Evolutionary conservation across 768 basidiomycete genomes (phyloP), one percentile per base, ranked within the genome.

Genomic region (Leccinum incarnatum): DNA sequence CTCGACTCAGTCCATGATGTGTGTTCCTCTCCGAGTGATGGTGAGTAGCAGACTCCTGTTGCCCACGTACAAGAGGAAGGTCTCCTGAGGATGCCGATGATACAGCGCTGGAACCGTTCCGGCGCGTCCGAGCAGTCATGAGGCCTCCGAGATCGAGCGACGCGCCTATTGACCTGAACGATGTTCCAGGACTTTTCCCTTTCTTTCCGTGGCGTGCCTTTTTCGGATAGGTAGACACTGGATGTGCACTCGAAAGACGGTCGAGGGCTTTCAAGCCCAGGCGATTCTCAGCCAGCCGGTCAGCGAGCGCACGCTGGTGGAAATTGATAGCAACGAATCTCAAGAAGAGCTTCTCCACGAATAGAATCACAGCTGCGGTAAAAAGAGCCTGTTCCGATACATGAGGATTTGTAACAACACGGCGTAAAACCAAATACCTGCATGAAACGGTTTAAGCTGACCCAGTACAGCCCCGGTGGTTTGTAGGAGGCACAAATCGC

Each of bases 301-400:
- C 89, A 10, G 87, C 84, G 21, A 91, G 81, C 2, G 89, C 88
- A 56, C 82, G 87, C 62, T 84, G 80, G 69, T 92, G 89, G 69
- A 92, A 93, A 63, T 84, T 88, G 74, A 91, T 91, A 29, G 91
- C 89, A 48, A 91, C 83, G 59, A 86, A 85, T 65, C 85, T 88
- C 32, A 93, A 71, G 69, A 88, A 84, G 37, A 88, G 69, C 69
- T 83, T 84, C 67, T 84, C 83, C 29, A 70, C 77, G 12, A 83
- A 75, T 1, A 84, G 66, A 49, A 83, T 73, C 32, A 81, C 54
- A 0, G 71, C 65, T 0, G 76, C 70, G 11, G 79, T 68, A 61
- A 83, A 84, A 42, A 83, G 64, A 34, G 78, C 79, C 76, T 81
- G 66, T 58, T 64, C 23, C 9, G 46, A 52, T 53, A 19, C 42